phyloP scores from a whole-genome alignment of 768 basidiomycete genomes.

The Austroboletus eburneus region DNA sequence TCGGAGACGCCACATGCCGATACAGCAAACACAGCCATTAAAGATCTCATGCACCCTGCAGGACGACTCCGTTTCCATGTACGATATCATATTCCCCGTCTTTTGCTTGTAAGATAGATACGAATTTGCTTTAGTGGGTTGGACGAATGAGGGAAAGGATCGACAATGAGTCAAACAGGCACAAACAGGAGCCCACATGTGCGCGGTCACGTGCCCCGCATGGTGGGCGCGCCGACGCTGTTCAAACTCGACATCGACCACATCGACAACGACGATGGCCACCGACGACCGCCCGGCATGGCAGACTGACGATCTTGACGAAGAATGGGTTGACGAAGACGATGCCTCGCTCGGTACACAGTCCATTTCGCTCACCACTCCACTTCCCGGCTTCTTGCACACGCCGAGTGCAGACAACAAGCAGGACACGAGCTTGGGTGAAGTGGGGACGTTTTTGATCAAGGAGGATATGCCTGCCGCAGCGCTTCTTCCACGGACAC shows the following conservation, averaged over 20 bases:
- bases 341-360: conserved; percentile 40
- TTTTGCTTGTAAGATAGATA: background rate
- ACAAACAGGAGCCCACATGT: conserved; percentile 16
- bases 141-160: conserved; percentile 10
- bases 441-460: conserved; percentile 71
- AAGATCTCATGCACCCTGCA: too few relatives aligned
- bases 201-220: conserved; percentile 28
- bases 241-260: conserved; percentile 5
- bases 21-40: background rate
- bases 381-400: conserved; percentile 46
- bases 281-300: conserved; percentile 52
- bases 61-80: too few relatives aligned
- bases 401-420: conserved; percentile 38
- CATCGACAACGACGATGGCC: conserved; percentile 6
- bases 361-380: conserved; percentile 58
- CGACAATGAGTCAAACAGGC: conserved; percentile 13
- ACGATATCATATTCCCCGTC: too few relatives aligned
- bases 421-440: conserved; percentile 24
- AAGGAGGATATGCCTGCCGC: conserved; percentile 58
- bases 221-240: conserved; percentile 3
- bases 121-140: background rate
- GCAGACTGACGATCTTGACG: conserved; percentile 87
- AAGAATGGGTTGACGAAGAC: conserved; percentile 81
- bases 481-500: conserved; percentile 62
- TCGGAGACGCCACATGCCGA: background rate